Conservation (phyloP, 345 rosid species). For the Citrus reticulata region DNA sequence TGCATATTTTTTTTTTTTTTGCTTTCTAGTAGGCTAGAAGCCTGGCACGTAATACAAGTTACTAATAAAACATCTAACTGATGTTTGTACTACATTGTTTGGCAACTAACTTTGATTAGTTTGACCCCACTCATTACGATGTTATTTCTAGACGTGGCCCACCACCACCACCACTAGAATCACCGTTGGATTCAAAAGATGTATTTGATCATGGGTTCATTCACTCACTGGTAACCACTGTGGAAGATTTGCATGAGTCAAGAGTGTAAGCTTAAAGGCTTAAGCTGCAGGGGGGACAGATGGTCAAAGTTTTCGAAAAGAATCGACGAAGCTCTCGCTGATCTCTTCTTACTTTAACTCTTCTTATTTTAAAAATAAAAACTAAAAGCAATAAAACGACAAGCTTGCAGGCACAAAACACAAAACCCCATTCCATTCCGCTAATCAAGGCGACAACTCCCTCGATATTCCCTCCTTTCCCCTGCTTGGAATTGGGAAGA, state of each 20-base stretch:
- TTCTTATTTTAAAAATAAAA: background rate
- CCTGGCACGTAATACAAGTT: background rate
- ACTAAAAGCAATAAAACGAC: background rate
- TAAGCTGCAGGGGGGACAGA: constrained; percentile 16
- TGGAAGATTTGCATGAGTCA: constrained; percentile 9
- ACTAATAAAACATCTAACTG: background rate
- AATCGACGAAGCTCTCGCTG: constrained; percentile 18
- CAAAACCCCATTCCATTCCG: constrained; percentile 25
- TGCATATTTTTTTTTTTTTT: too few species aligned
- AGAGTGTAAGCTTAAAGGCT: constrained; percentile 11
- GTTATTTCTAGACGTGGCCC: background rate
- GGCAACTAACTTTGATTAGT: constrained; percentile 20
- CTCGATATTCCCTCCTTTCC: constrained; percentile 25
- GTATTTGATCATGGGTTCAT: background rate
- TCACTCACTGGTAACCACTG: background rate
- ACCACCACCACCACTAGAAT: background rate
- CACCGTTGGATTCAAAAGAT: background rate
- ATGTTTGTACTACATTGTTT: constrained; percentile 15
- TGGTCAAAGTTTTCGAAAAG: constrained; percentile 26
- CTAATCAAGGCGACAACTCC: constrained; percentile 50
- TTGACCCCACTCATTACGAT: background rate
- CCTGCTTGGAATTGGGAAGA: background rate
- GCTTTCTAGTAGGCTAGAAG: background rate
- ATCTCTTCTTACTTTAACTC: background rate
- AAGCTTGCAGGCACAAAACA: constrained; percentile 9